Evolutionary conservation across 2,329 filamentous ascomycete species (phyloP).

Genomic region (Phialocephala sp.): DNA sequence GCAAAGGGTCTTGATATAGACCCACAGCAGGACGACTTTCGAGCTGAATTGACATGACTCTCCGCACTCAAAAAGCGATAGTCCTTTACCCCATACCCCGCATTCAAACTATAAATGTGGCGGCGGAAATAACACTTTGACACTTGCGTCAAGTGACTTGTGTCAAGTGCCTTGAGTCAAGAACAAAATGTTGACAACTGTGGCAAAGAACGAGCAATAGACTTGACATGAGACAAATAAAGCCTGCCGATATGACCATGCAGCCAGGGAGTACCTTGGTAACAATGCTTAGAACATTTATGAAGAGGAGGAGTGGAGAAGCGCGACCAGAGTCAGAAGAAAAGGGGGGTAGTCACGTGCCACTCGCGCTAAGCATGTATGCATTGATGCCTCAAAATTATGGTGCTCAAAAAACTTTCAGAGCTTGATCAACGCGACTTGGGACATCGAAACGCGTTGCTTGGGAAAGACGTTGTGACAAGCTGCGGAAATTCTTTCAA

Average conservation of each 20-base stretch:
- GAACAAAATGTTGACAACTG: neutral
- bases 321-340: neutral
- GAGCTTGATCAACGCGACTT: conserved; percentile 17
- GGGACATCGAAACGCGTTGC: conserved; percentile 18
- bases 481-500: conserved; percentile 10
- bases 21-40: neutral
- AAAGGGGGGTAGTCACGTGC: neutral
- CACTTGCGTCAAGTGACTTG: neutral
- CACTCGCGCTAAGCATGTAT: conserved; percentile 6
- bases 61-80: neutral
- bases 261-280: neutral
- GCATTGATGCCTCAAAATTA: conserved; percentile 26
- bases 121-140: neutral
- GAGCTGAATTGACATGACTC: neutral
- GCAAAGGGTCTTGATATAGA: conserved; percentile 2
- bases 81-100: conserved; percentile 3
- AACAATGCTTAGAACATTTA: neutral
- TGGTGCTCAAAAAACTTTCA: conserved; percentile 17
- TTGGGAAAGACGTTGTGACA: neutral
- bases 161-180: conserved; percentile 3
- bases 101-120: neutral
- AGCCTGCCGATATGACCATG: conserved; percentile 1
- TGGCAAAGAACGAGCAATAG: neutral
- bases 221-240: neutral
- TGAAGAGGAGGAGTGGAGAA: neutral